Base-by-base conservation (phyloP, 768 basidiomycete genomes). In the Mycena vitilis region DNA sequence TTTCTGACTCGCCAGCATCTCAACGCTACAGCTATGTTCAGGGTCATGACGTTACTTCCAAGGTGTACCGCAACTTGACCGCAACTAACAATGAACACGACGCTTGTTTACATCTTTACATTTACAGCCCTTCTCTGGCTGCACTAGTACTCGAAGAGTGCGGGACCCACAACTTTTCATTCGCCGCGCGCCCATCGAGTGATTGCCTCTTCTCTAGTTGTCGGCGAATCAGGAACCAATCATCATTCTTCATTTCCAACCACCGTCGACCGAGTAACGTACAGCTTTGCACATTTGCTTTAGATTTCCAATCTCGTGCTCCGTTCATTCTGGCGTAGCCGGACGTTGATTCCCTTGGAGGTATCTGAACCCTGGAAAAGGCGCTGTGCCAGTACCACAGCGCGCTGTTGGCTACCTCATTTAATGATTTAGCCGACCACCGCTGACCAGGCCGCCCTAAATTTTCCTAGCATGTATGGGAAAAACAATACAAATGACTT, bases 171-270 rank as follows among this genome's bases (percentile, higher is more conserved):
- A 20, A 34, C 47, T 10, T 48, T 5, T 13, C 34, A 22, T 30
- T 5, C 12, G 36, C 11, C 36, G 61, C 53, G 48, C 56, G 37
- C 23, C 22, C 30, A 53, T 52, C 49, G 44, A 15, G 16, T 37
- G 55, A 59, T 65, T 53, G 49, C 6, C 38, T 65, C 48, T 52
- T 59, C 30, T 40, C 15, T 40, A 10, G 15, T 11, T 40, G 40
- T 30, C 30, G 37, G 40, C 36, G 51, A 18, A 44, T 44, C 57
- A 58, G 44, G 45, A 23, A 16, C 13, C 38, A 18, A 64, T 51
- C 48, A 51, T 23, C 13, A 47, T 53, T 60, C 64, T 65, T 51
- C 64, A 57, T 45, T 59, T 65, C 23, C 1, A 65, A 42, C 22
- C 12, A 55, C 36, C 25, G 30, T 30, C 30, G 30, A 30, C 30